phyloP scores from a whole-genome alignment of 345 rosid species.

The Capsella bursapastoris region DNA sequence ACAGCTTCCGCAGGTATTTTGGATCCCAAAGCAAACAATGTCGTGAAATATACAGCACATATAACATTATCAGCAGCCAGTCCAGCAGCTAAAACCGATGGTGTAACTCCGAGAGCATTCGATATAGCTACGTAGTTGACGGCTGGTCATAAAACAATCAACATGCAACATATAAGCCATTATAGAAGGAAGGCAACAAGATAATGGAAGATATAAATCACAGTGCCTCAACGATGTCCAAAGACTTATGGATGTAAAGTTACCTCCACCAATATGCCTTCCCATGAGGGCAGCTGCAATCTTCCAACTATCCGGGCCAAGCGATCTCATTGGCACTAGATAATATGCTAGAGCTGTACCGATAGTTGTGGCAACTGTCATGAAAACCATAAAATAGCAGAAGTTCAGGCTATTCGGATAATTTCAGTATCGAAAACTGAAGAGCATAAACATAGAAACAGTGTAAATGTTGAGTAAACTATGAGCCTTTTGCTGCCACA shows the following conservation, averaged over 20 bases:
- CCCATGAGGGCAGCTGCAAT: conserved; percentile 97
- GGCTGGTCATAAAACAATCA: conserved; percentile 49
- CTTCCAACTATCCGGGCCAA: conserved; percentile 90
- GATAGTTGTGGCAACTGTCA: conserved; percentile 71
- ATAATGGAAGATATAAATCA: not conserved
- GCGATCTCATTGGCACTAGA: conserved; percentile 84
- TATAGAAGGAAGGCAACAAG: not conserved
- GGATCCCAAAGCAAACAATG: conserved; percentile 81
- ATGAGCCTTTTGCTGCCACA: not conserved
- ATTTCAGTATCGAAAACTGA: conserved; percentile 1
- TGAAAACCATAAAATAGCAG: not conserved
- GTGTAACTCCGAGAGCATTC: conserved; percentile 66
- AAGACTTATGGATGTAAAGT: conserved; percentile 26
- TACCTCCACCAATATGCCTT: conserved; percentile 88
- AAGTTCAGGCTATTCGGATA: conserved; percentile 30
- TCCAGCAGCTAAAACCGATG: conserved; percentile 81
- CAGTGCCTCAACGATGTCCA: not conserved
- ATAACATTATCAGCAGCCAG: conserved; percentile 94
- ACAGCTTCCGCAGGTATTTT: conserved; percentile 70
- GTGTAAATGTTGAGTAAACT: not conserved
- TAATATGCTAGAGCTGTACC: conserved; percentile 77
- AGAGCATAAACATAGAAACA: not conserved
- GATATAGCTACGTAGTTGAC: conserved; percentile 87
- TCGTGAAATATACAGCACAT: conserved; percentile 75
- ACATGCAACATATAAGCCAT: conserved; percentile 27